Evolutionary conservation across 345 rosid species (phyloP), one percentile per base, ranked within the genome.

Genomic region (Cardamine resedifolia): DNA sequence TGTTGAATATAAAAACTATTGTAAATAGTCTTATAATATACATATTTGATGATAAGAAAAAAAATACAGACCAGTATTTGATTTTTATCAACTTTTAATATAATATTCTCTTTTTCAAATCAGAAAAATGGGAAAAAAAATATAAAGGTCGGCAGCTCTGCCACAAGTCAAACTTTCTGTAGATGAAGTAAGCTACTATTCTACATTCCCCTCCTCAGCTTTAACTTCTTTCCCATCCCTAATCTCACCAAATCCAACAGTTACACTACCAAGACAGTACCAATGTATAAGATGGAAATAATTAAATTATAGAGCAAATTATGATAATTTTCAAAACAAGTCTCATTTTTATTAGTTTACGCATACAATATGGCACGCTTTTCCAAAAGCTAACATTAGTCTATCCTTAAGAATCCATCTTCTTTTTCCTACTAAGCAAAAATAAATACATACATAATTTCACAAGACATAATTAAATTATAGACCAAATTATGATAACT

Each of bases 171-270:
- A 64, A 63, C 27, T 41, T 51, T 72, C 10, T 20, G 56, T 52
- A 41, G 55, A 63, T 7, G 70, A 63, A 30, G 50, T 43, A 41
- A 52, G 55, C 23, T 15, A 10, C 64, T 44, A 31, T 53, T 63
- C 70, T 53, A 31, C 70, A 44, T 63, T 72, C 77, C 38, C 39
- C 58, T 55, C 21, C 27, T 53, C 56, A 71, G 16, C 50, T 60
- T 70, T 44, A 30, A 15, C 44, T 10, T 30, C 44, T 61, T 39
- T 50, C 28, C 3, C 52, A 71, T 49, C 58, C 21, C 67, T 59
- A 60, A 71, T 60, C 60, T 24, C 39, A 48, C 58, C 47, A 33
- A 45, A 31, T 26, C 51, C 68, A 49, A 47, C 36, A 31, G 48
- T 57, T 15, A 30, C 56, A 44, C 55, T 19, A 69, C 41, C 52